Percentiles rank a stretch among this genome's conserved stretches.
These are phyloP conservation scores for Xylona heveae DNA, from an alignment of 495 filamentous ascomycete genomes.

Conservation along the genomic window DNA sequence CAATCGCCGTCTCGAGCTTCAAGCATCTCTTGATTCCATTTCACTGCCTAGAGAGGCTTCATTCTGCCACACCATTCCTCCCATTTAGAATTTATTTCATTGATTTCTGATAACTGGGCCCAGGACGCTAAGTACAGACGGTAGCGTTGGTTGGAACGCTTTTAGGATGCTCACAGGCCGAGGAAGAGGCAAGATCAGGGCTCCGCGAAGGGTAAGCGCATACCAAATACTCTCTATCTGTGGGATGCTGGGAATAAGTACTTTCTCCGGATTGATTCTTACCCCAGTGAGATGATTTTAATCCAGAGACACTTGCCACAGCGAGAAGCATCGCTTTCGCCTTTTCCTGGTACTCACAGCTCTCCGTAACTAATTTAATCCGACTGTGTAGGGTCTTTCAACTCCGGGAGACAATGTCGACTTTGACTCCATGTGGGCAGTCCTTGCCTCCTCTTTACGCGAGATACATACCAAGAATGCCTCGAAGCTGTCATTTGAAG, in stretches of 20 bases:
- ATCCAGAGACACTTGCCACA: background rate
- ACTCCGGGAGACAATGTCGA: slow-evolving; percentile 32
- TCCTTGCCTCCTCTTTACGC: slow-evolving; percentile 46
- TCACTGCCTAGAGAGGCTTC: no score
- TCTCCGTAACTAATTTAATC: slow-evolving; percentile 2
- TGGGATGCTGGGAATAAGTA: no score
- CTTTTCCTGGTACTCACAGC: background rate
- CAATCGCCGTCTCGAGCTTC: no score
- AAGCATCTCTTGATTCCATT: no score
- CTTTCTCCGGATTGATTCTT: background rate
- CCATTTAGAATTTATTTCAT: no score
- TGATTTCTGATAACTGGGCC: no score
- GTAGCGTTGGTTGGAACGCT: no score
- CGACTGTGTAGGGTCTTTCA: slow-evolving; percentile 24
- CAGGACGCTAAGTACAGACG: no score
- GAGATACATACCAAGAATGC: slow-evolving; percentile 90
- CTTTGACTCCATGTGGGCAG: slow-evolving; percentile 65
- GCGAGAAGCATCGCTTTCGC: background rate
- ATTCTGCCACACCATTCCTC: no score
- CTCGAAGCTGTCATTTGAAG: slow-evolving; percentile 78
- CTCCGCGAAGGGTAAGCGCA: slow-evolving; percentile 44
- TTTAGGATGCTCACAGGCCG: slow-evolving; percentile 38
- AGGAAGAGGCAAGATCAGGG: slow-evolving; percentile 46
- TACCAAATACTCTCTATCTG: slow-evolving; percentile 5
- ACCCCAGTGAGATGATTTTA: background rate